Conservation (phyloP, 495 filamentous ascomycete species). For the Rostrohypoxylon terebratum region DNA sequence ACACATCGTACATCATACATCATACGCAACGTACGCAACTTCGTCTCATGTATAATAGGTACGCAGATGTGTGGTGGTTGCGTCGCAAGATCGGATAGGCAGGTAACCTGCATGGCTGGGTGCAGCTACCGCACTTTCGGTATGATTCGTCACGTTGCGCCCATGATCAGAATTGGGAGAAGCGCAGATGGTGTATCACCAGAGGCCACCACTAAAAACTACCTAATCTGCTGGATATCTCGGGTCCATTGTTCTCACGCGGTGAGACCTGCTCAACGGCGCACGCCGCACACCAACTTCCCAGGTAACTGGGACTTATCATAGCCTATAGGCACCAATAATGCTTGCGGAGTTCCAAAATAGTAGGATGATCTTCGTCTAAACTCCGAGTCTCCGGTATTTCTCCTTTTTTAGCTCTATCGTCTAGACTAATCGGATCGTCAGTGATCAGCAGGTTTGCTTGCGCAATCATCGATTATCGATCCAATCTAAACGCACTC, state of each 20-base stretch:
- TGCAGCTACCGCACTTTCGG: not conserved
- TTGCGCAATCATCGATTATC: constrained; percentile 23
- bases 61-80: not conserved
- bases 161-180: too few relatives aligned
- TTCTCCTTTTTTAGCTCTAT: constrained; percentile 19
- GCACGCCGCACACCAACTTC: constrained; percentile 1
- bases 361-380: not conserved
- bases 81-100: constrained; percentile 11
- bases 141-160: constrained; percentile 12
- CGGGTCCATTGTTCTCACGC: not conserved
- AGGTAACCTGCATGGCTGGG: constrained; percentile 6
- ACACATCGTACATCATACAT: too few relatives aligned
- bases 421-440: constrained; percentile 22
- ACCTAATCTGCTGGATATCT: not conserved
- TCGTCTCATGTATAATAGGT: constrained; percentile 14
- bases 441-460: constrained; percentile 27
- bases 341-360: not conserved
- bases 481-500: constrained; percentile 25
- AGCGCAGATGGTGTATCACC: too few relatives aligned
- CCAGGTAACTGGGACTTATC: not conserved
- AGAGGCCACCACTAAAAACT: not conserved
- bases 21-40: not conserved
- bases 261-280: constrained; percentile 25
- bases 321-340: too few relatives aligned
- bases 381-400: not conserved